phyloP scores from a whole-genome alignment of 2,329 filamentous ascomycete species.

The Fusarium foetens region DNA sequence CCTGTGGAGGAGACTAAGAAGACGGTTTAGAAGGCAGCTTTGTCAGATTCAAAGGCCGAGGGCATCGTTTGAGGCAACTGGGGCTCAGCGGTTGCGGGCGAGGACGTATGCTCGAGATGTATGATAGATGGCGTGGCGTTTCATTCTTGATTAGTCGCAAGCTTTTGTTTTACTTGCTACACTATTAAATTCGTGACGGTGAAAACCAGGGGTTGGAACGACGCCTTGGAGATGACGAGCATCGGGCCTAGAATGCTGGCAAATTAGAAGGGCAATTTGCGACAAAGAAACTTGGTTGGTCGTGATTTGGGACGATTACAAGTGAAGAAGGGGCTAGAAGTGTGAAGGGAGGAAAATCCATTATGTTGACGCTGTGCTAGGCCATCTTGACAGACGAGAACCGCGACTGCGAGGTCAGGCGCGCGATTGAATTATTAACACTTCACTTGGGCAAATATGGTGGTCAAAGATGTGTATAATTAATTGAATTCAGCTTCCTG shows the following conservation, averaged over 20 bases:
- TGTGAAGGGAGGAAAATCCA: neutral
- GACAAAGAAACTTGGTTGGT: fast-evolving
- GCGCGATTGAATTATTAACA: neutral
- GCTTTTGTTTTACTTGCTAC: neutral
- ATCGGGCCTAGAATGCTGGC: neutral
- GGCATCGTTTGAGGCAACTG: neutral
- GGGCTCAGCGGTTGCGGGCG: neutral
- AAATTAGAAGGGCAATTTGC: too few species aligned
- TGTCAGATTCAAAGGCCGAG: neutral
- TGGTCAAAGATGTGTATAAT: neutral
- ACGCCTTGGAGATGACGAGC: neutral
- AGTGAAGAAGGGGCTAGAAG: neutral
- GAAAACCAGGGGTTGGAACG: too few species aligned
- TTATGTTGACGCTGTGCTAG: neutral
- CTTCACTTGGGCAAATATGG: neutral
- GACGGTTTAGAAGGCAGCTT: neutral
- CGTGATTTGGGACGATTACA: neutral
- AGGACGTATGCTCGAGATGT: too few species aligned
- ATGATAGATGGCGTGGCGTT: neutral
- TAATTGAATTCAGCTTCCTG: neutral
- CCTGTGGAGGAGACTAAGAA: neutral
- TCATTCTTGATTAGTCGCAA: neutral
- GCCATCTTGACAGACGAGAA: neutral
- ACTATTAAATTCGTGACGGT: neutral
- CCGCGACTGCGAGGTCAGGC: neutral